Conservation (phyloP, 148 eudicot species). For the Rhododendron williamsianum region DNA sequence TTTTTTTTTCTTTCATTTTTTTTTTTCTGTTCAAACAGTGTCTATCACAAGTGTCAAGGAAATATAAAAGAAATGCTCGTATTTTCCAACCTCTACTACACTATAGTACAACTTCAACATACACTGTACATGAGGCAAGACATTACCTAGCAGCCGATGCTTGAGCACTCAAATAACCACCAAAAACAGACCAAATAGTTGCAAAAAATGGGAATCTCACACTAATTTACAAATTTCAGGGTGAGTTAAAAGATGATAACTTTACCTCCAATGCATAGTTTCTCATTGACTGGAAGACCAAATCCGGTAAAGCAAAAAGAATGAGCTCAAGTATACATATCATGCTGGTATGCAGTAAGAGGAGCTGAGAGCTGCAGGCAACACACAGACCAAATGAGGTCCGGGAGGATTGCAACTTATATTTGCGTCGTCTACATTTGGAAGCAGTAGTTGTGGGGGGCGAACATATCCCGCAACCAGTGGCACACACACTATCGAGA, state of each 20-base stretch:
- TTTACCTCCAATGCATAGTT: slow-evolving; percentile 11
- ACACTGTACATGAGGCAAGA: slow-evolving; percentile 10
- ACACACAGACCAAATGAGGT: slow-evolving; percentile 83
- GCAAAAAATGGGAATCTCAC: slow-evolving; percentile 9
- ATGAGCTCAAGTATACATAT: background rate
- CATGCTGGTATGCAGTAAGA: slow-evolving; percentile 82
- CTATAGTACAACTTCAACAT: slow-evolving; percentile 14
- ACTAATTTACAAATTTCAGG: slow-evolving; percentile 14
- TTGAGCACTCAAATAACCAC: slow-evolving; percentile 11
- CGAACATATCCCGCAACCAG: slow-evolving; percentile 90
- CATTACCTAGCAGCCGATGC: slow-evolving; percentile 1
- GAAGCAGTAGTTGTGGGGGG: slow-evolving; percentile 81
- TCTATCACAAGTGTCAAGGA: background rate
- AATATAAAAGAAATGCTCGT: background rate
- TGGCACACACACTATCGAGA: slow-evolving; percentile 76
- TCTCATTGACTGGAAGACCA: background rate
- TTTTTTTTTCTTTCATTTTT: background rate
- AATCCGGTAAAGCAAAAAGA: background rate
- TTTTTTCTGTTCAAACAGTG: background rate
- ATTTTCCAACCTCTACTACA: slow-evolving; percentile 1
- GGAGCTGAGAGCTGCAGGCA: slow-evolving; percentile 89
- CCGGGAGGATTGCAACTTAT: slow-evolving; percentile 95
- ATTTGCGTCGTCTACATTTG: slow-evolving; percentile 56
- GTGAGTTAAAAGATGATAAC: background rate
- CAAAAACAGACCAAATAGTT: background rate